Conservation (phyloP, 768 basidiomycete species). For the Russula emetica region DNA sequence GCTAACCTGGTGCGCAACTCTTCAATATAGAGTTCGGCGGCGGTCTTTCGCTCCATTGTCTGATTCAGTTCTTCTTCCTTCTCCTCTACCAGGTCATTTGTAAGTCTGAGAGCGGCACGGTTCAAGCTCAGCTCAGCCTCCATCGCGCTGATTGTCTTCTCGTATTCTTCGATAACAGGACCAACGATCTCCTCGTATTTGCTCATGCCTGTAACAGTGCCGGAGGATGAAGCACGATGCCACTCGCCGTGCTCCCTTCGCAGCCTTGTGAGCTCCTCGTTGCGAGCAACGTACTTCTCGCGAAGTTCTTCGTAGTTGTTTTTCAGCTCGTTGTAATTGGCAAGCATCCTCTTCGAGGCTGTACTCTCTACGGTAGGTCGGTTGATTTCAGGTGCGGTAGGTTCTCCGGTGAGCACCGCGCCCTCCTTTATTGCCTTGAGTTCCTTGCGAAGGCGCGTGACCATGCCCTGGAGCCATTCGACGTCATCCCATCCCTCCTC, state of each 20-base stretch:
- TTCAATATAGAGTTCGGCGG: conserved; percentile 82
- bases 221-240: conserved; percentile 55
- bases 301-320: conserved; percentile 82
- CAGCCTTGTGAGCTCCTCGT: conserved; percentile 78
- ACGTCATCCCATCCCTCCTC: conserved; percentile 99
- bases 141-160: conserved; percentile 92
- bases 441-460: conserved; percentile 83
- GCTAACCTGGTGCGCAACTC: conserved; percentile 76
- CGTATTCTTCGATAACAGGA: conserved; percentile 97
- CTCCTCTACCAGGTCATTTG: conserved; percentile 90
- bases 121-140: conserved; percentile 89
- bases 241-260: conserved; percentile 74
- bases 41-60: conserved; percentile 63
- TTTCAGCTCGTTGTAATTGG: conserved; percentile 79
- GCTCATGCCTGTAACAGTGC: conserved; percentile 55
- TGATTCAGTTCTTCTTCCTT: conserved; percentile 75
- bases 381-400: conserved; percentile 15
- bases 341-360: conserved; percentile 69
- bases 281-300: conserved; percentile 81
- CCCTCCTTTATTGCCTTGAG: conserved; percentile 76
- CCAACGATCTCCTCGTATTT: conserved; percentile 93
- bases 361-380: conserved; percentile 33
- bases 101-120: conserved; percentile 79
- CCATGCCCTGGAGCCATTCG: conserved; percentile 88
- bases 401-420: conserved; percentile 34